phyloP scores from a whole-genome alignment of 441 rosid genomes.

The Erodium texanum region DNA sequence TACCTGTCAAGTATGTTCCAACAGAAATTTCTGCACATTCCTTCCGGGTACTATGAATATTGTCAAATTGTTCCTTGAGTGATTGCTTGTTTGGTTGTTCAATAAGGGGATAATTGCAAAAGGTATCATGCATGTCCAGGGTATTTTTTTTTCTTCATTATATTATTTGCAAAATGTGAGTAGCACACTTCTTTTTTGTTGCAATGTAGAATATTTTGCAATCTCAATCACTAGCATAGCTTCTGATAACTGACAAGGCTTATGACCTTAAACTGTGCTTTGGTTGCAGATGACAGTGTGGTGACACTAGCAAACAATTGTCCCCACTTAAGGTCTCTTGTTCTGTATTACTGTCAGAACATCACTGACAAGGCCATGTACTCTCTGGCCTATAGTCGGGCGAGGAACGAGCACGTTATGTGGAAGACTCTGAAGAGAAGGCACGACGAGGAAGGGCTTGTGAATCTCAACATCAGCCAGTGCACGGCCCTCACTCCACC shows the following conservation, averaged over 20 bases:
- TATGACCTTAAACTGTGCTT: conserved; percentile 1
- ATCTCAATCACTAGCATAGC: too few relatives aligned
- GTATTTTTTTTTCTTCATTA: too few relatives aligned
- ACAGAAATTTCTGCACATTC: not conserved
- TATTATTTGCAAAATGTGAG: too few relatives aligned
- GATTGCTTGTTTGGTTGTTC: too few relatives aligned
- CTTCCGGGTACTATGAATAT: too few relatives aligned
- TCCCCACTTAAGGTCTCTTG: conserved; percentile 62
- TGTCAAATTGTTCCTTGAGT: too few relatives aligned
- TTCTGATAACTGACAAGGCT: not conserved
- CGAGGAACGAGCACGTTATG: conserved; percentile 45
- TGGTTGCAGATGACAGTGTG: conserved; percentile 65
- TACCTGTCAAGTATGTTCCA: not conserved
- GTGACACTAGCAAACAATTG: conserved; percentile 79
- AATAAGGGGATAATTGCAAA: too few relatives aligned
- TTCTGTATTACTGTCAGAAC: conserved; percentile 77
- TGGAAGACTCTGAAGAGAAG: conserved; percentile 53
- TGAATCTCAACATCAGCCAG: conserved; percentile 86
- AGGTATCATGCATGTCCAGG: too few relatives aligned
- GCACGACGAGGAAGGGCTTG: conserved; percentile 61
- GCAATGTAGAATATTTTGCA: too few relatives aligned
- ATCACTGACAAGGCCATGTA: conserved; percentile 81
- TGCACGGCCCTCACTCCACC: conserved; percentile 91
- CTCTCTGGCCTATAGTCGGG: conserved; percentile 66
- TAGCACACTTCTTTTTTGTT: too few relatives aligned